A percentile compares a stretch with the other conserved stretches of the same genome.
Evolutionary conservation across 768 basidiomycete species (phyloP).

Genomic region (Roridomyces roridus): DNA sequence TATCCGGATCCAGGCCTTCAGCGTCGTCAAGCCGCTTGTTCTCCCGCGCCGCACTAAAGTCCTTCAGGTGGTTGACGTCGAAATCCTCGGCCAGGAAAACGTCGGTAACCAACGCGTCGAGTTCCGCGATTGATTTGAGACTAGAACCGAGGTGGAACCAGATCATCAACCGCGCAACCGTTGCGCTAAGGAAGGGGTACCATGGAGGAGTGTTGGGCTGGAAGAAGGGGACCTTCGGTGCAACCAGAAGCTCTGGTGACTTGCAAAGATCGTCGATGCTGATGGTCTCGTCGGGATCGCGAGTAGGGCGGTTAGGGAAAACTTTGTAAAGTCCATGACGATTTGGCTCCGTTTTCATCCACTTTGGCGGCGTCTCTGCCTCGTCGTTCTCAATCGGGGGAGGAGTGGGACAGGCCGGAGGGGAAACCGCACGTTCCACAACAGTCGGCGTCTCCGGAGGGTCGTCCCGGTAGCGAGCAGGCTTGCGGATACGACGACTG

Average conservation of each 20-base stretch:
- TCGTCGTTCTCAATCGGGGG: too few species aligned
- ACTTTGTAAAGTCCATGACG: conserved; percentile 28
- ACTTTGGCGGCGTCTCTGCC: too few species aligned
- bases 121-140: conserved; percentile 31
- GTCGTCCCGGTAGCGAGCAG: neutral
- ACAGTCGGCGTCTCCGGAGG: neutral
- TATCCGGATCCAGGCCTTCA: neutral
- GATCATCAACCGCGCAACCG: conserved; percentile 28
- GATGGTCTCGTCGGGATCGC: conserved; percentile 25
- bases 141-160: conserved; percentile 29
- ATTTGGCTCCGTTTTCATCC: conserved; percentile 25
- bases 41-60: conserved; percentile 28
- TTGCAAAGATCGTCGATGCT: conserved; percentile 24
- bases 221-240: conserved; percentile 1
- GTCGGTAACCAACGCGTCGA: conserved; percentile 31
- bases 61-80: conserved; percentile 25
- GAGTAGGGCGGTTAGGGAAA: conserved; percentile 23
- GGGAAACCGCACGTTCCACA: neutral
- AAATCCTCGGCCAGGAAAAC: conserved; percentile 33
- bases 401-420: too few species aligned
- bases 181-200: conserved; percentile 29
- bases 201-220: conserved; percentile 3
- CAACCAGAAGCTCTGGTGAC: neutral
- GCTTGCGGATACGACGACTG: neutral
- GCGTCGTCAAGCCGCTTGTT: conserved; percentile 23